phyloP scores from a whole-genome alignment of 2,329 filamentous ascomycete genomes.

The Simplicillium sp. region DNA sequence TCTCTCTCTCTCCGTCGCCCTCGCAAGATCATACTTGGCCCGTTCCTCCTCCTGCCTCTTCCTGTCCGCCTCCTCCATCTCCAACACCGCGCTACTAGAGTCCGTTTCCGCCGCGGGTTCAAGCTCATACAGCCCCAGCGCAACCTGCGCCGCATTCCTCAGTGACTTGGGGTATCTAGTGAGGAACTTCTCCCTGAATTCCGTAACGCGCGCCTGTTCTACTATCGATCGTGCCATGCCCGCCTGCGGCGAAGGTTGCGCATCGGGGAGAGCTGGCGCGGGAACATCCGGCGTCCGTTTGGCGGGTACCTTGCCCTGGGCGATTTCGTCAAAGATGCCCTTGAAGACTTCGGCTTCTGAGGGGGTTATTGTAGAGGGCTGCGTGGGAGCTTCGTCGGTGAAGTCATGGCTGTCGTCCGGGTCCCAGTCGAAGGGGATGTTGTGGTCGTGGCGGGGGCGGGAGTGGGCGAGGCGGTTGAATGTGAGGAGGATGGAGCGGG shows the following conservation, averaged over 20 bases:
- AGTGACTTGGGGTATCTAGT: constrained; percentile 27
- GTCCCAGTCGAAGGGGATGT: constrained; percentile 44
- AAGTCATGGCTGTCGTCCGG: constrained; percentile 12
- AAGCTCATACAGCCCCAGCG: constrained; percentile 27
- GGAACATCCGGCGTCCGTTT: constrained; percentile 12
- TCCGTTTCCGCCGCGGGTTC: constrained; percentile 13
- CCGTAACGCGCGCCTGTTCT: constrained; percentile 20
- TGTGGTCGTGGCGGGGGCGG: constrained; percentile 7
- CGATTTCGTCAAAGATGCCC: constrained; percentile 41
- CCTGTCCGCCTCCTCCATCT: constrained; percentile 20
- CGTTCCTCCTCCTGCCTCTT: constrained; percentile 22
- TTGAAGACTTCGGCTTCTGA: constrained; percentile 49
- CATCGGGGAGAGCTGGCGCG: not conserved
- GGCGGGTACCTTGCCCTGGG: constrained; percentile 21
- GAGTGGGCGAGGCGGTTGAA: constrained; percentile 12
- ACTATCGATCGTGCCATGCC: constrained; percentile 17
- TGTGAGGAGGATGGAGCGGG: constrained; percentile 14
- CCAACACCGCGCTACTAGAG: constrained; percentile 13
- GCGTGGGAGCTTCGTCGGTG: constrained; percentile 10
- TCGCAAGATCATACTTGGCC: constrained; percentile 22
- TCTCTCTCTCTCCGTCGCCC: constrained; percentile 36
- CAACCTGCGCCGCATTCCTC: constrained; percentile 27
- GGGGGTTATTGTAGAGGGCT: constrained; percentile 45
- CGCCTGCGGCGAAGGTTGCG: not conserved
- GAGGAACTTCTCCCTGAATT: constrained; percentile 25